Evolutionary conservation across 495 filamentous ascomycete species (phyloP).

Genomic region (Saxophila tyrrhenica): DNA sequence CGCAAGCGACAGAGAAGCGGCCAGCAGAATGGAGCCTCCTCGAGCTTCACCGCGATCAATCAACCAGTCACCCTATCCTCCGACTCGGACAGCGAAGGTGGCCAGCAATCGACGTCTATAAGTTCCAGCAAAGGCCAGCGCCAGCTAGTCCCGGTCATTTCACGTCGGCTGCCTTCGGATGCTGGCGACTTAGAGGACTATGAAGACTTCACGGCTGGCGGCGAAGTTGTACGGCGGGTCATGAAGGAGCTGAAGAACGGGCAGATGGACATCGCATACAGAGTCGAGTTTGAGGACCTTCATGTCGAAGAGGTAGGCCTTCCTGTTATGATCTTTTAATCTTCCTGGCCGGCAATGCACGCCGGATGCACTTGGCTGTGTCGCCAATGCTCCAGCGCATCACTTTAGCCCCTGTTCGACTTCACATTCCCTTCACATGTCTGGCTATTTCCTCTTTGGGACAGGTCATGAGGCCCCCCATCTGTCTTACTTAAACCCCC

Average conservation of each 20-base stretch:
- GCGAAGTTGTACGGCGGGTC: conserved; percentile 21
- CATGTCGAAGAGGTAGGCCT: conserved; percentile 24
- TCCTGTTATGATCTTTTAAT: neutral
- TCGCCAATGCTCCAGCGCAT: neutral
- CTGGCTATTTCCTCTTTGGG: neutral
- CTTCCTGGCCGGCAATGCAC: neutral
- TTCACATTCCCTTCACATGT: neutral
- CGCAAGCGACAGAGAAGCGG: neutral
- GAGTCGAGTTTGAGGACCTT: conserved; percentile 23
- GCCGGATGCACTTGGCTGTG: neutral
- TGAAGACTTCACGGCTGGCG: conserved; percentile 25
- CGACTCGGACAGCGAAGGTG: neutral
- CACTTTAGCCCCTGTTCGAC: neutral
- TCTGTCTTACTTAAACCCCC: neutral
- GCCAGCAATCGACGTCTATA: neutral
- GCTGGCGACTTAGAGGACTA: conserved; percentile 25
- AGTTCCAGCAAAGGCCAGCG: neutral
- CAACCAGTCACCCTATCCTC: neutral
- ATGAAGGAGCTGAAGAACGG: conserved; percentile 17
- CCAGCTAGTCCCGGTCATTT: conserved; percentile 2
- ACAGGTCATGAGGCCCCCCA: neutral
- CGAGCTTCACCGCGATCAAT: conserved; percentile 5
- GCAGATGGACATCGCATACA: conserved; percentile 18
- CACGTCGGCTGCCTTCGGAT: conserved; percentile 14
- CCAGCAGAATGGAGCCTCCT: neutral